Conservation (phyloP, 1,284 basidiomycete genomes). For the Heterobasidion occidentale region DNA sequence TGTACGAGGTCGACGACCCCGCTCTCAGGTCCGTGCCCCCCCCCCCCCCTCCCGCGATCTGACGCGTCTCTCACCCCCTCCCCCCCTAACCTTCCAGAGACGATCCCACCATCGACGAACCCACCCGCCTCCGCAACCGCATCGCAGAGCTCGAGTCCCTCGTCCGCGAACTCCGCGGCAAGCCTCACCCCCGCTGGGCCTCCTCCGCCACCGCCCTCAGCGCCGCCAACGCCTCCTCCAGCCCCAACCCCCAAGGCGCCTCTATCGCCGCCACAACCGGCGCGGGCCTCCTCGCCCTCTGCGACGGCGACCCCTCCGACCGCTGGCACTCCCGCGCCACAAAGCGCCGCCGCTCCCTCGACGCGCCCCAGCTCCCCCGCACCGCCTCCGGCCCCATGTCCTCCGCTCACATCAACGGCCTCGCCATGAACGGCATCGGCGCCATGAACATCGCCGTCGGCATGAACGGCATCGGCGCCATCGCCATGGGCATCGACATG, state of each 20-base stretch:
- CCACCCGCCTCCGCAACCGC: conserved; percentile 71
- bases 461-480: not conserved
- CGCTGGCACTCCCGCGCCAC: conserved; percentile 79
- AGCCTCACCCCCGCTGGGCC: conserved; percentile 78
- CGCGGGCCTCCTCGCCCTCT: conserved; percentile 54
- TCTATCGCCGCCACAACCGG: conserved; percentile 11
- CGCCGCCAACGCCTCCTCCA: conserved; percentile 70
- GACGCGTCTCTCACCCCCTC: not conserved
- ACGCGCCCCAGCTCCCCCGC: conserved; percentile 8
- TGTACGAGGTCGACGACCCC: conserved; percentile 88
- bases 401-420: not conserved
- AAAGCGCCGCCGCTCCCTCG: conserved; percentile 31
- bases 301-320: conserved; percentile 70
- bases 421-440: not conserved
- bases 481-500: not conserved
- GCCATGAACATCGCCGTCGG: not conserved
- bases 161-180: conserved; percentile 75
- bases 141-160: conserved; percentile 88
- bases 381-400: not conserved
- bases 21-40: conserved; percentile 53
- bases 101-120: conserved; percentile 78
- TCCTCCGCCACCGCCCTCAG: conserved; percentile 52
- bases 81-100: conserved; percentile 41
- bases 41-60: not conserved
- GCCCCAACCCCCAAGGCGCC: conserved; percentile 71